These are phyloP conservation scores for Tolypocladium ovalisporum DNA, from an alignment of 2,329 filamentous ascomycete genomes.

Conservation along the genomic window DNA sequence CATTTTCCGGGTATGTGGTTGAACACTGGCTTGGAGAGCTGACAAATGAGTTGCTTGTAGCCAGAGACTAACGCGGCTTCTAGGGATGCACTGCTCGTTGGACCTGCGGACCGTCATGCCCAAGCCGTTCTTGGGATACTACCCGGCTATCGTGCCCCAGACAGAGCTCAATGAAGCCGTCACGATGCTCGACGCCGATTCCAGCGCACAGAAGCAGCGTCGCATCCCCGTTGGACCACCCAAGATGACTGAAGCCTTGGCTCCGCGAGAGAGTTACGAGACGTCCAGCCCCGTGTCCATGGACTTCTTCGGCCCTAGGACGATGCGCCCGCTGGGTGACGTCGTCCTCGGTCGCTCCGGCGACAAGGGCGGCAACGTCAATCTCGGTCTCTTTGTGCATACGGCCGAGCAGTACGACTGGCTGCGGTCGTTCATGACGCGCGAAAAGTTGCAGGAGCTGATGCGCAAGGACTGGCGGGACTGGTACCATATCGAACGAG, in stretches of 20 bases:
- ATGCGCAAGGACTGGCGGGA: constrained; percentile 21
- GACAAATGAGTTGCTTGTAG: not conserved
- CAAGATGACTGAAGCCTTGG: constrained; percentile 6
- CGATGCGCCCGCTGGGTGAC: constrained; percentile 15
- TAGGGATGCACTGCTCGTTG: constrained; percentile 29
- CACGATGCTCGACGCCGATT: constrained; percentile 6
- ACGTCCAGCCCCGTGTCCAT: constrained; percentile 3
- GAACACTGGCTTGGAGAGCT: not conserved
- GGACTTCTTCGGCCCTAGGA: constrained; percentile 9
- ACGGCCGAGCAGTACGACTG: constrained; percentile 31
- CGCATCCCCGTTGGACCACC: constrained; percentile 9
- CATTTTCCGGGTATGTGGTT: constrained; percentile 21
- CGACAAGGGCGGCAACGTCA: constrained; percentile 32
- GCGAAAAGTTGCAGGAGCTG: constrained; percentile 21
- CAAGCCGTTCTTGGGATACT: constrained; percentile 11
- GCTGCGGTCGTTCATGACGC: constrained; percentile 30
- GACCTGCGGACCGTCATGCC: constrained; percentile 28
- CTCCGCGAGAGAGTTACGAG: constrained; percentile 12
- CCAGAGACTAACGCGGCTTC: not conserved
- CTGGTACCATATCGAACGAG: constrained; percentile 28
- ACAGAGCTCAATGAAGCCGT: constrained; percentile 19
- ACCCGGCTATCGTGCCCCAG: constrained; percentile 13
- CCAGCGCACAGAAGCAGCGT: not conserved
- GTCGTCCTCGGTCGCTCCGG: constrained; percentile 19
- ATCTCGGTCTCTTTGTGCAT: constrained; percentile 34